Evolutionary conservation across 2,329 filamentous ascomycete genomes (phyloP), one percentile per base, ranked within the genome.

Genomic region (Phaeosphaeria sp.): DNA sequence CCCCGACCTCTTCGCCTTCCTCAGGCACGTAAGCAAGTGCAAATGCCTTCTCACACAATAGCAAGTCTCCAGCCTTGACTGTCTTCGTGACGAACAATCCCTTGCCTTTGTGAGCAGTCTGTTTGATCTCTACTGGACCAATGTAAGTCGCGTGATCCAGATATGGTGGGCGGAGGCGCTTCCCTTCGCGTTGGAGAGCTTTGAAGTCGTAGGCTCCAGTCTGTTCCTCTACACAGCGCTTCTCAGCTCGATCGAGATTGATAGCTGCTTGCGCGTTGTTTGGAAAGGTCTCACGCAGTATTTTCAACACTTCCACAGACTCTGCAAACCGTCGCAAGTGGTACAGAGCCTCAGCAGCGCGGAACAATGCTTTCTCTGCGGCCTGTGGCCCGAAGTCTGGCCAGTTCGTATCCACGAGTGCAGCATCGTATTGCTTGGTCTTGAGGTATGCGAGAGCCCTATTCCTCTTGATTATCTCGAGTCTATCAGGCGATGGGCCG

Each of bases 21-120:
- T 69, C 71, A 3, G 65, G 62, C 44, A 55, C 52, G 23, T 73
- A 80, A 20, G 59, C 73, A 64, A 84, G 78, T 0, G 69, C 69
- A 62, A 86, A 85, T 0, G 84, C 84, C 59, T 87, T 87, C 58
- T 87, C 85, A 47, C 83, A 86, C 11, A 66, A 20, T 1, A 66
- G 13, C 21, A 68, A 23, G 22, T 66, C 64, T 11, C 65, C 58
- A 9, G 48, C 0, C 25, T 76, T 77, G 2, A 87, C 80, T 0
- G 72, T 62, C 25, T 74, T 71, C 0, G 79, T 84, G 0, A 80
- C 82, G 61, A 86, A 87, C 0, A 86, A 66, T 0, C 84, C 84
- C 2, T 77, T 76, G 1, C 83, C 83, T 11, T 77, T 74, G 6
- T 68, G 75, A 0, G 66, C 64, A 0, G 80, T 78, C 2, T 63